A percentile compares a stretch with the other conserved stretches of the same genome.
phyloP scores from a whole-genome alignment of 257 asterid genomes.

The Scutellaria minor region DNA sequence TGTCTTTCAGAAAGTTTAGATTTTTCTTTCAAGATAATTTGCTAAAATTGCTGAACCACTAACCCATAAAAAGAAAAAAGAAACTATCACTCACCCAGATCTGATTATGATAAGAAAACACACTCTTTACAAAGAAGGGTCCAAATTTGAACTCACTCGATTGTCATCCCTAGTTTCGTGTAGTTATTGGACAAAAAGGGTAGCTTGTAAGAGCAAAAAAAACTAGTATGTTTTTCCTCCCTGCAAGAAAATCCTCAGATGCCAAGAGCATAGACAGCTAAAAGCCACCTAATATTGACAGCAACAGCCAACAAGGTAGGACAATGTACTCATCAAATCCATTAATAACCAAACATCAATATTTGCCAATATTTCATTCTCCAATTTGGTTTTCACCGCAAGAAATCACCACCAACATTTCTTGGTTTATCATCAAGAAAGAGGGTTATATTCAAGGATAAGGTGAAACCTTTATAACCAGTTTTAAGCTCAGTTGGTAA shows the following conservation, averaged over 20 bases:
- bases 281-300: slow-evolving; percentile 30
- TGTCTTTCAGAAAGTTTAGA: too few relatives aligned
- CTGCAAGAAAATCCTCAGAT: slow-evolving; percentile 25
- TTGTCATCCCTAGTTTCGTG: neutral
- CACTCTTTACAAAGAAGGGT: too few relatives aligned
- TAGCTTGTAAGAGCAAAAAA: slow-evolving; percentile 28
- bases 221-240: neutral
- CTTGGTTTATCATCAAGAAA: slow-evolving; percentile 11
- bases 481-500: slow-evolving; percentile 2
- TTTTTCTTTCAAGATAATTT: too few relatives aligned
- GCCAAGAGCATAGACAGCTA: neutral
- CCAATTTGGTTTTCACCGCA: slow-evolving; percentile 22
- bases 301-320: slow-evolving; percentile 31
- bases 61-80: too few relatives aligned
- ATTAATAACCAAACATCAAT: slow-evolving; percentile 22
- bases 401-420: neutral
- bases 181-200: neutral
- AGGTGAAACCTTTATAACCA: neutral
- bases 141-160: too few relatives aligned
- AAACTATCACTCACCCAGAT: too few relatives aligned
- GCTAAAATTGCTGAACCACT: too few relatives aligned
- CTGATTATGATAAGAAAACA: too few relatives aligned
- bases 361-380: slow-evolving; percentile 24
- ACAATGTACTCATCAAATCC: slow-evolving; percentile 8
- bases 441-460: slow-evolving; percentile 11